A percentile compares a stretch with the other conserved stretches of the same genome.
Conservation (phyloP, 345 rosid genomes). For the Ceriops decandra region DNA sequence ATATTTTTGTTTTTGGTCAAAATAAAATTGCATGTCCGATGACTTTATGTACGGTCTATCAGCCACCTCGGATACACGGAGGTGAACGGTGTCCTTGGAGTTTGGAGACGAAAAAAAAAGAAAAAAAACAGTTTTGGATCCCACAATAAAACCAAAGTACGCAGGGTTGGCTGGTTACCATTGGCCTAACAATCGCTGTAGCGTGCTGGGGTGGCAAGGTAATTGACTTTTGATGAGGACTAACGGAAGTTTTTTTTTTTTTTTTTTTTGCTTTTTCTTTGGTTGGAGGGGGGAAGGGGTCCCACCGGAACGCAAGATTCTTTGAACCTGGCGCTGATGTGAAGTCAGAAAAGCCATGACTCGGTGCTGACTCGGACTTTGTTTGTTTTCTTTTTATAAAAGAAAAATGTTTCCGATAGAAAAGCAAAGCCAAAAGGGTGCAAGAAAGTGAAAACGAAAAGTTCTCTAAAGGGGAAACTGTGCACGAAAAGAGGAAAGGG, state of each 20-base stretch:
- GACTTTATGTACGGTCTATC: no score
- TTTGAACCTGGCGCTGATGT: slow-evolving; percentile 15
- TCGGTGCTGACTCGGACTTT: slow-evolving; percentile 26
- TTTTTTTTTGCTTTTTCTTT: not conserved
- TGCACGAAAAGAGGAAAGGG: no score
- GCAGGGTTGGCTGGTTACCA: not conserved
- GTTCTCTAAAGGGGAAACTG: no score
- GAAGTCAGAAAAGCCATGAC: slow-evolving; percentile 3
- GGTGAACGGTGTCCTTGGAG: slow-evolving; percentile 13
- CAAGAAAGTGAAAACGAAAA: not conserved
- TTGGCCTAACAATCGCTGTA: slow-evolving; percentile 2
- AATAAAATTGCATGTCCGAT: no score
- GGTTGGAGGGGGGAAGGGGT: not conserved
- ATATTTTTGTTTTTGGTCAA: no score
- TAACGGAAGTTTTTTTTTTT: no score
- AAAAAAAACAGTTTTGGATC: not conserved
- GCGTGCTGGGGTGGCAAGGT: slow-evolving; percentile 7
- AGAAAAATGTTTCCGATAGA: no score
- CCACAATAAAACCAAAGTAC: not conserved
- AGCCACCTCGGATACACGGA: slow-evolving; percentile 30
- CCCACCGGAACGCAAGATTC: slow-evolving; percentile 2
- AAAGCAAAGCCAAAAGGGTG: not conserved
- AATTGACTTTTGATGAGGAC: not conserved
- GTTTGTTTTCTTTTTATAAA: no score
- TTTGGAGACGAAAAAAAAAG: slow-evolving; percentile 6